Base-by-base conservation (phyloP, 78 protist genomes). In the Chrysochromulina parva region DNA sequence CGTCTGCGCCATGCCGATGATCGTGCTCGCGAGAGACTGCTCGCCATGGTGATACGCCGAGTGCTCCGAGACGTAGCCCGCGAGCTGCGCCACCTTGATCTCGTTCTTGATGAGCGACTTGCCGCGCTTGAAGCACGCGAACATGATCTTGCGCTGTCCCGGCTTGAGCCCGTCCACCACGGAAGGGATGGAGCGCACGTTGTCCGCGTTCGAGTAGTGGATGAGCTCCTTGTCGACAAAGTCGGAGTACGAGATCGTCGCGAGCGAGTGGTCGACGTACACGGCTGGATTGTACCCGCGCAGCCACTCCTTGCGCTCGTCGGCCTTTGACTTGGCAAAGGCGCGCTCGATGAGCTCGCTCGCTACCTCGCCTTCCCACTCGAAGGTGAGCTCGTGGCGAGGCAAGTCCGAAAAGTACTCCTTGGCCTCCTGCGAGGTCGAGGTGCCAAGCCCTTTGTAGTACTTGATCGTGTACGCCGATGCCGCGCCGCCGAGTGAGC, bases 11-110 rank as follows among this genome's bases (percentile, higher is more conserved):
- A 99, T 92, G 76, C 91, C 91, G 55, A 98, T 81, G 54, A 99
- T 98, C 54, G 99, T 96, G 19, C 88, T 81, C 3, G 82, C 67
- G 48, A 90, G 88, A 1, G 69, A 52, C 58, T 0, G 16, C 91
- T 99, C 99, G 48, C 99, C 99, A 93, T 99, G 99, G 91, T 99
- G 99, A 95, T 99, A 99, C 11, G 99, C 99, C 0, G 98, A 66
- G 62, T 92, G 91, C 87, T 94, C 96, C 9, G 93, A 19, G 50
- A 97, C 95, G 48, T 97, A 96, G 28, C 99, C 99, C 5, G 97
- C 93, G n/a, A 99, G 94, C 97, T 99, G 99, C 6, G 99, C 98
- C 6, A 99, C 99, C 92, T 98, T 98, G 84, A 98, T 85, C 73
- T 98, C 99, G 10, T 92, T 26, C 66, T 57, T 93, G 24, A 99